Base-by-base conservation (phyloP, 768 basidiomycete genomes). In the Mycena haematopus region DNA sequence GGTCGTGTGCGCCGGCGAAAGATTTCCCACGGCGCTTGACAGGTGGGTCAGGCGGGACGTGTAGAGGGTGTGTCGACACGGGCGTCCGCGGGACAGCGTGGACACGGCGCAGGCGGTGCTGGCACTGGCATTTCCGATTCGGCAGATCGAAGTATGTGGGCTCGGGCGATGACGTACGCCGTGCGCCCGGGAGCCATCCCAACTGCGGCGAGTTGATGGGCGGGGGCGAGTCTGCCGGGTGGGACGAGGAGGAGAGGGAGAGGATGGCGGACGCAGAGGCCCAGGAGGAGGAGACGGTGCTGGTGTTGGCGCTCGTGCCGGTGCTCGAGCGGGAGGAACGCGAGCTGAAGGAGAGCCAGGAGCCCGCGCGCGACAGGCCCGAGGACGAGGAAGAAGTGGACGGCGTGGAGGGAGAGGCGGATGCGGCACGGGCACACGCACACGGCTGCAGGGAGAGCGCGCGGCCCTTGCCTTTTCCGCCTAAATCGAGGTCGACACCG, bases 341-440 rank as follows among this genome's bases (percentile, higher is more conserved):
- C 5, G 42, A 29, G 49, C 44, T 51, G 52, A 67, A 67, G 29
- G 66, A 67, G 36, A 67, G 62, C 66, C 66, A 67, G 10, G 66
- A 67, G 55, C 66, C 59, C 1, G 66, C 62, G 46, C 66, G 66
- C 2, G 62, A 64, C 38, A 64, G 56, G 45, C 62, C 56, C 2
- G 65, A 67, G 15, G 62, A 63, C 1, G 65, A 47, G n/a, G 64
- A 50, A 1, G 63, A 25, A 1, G 55, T 33, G 5, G 65, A 63
- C 51, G 54, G n/a, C 3, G 7, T 10, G 7, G 40, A n/a, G n/a
- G 13, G 63, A 55, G 53, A 71, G 27, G 46, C 24, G 54, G 62
- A 13, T 6, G 29, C 40, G 50, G 19, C 45, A 36, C 21, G 36
- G 40, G n/a, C n/a, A n/a, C 40, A 42, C n/a, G 52, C 27, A 24